Evolutionary conservation across 2,329 filamentous ascomycete species (phyloP), one percentile per base, ranked within the genome.

Genomic region (Microdochium trichocladiopsis): DNA sequence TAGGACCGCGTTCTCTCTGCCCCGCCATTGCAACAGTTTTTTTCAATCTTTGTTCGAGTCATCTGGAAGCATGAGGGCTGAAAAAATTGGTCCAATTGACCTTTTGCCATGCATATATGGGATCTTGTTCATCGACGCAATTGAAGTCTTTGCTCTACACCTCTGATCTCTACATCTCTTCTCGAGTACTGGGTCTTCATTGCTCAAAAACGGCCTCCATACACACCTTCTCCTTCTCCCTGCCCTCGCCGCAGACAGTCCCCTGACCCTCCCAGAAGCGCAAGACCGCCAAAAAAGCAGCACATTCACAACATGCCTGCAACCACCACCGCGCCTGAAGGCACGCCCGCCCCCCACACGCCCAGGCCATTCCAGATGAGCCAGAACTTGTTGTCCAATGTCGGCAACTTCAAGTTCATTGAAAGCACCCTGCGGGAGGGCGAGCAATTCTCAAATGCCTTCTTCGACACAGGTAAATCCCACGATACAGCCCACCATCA

Each of bases 381-480:
- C 28, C 8, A 33, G 14, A 33, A 64, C 50, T 58, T 57, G 50
- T 36, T 64, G 45, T 59, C 56, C 43, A 64, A 63, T 50, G 56
- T 61, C 53, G 52, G 50, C 48, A 54, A 48, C 12, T 65, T 63
- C 54, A 60, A 61, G 59, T 63, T 60, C 52, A 48, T 48, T 21
- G 47, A 48, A 23, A 25, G 79, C 53, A 89, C 86, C 50, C 74
- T 88, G 58, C 79, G 86, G 71, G 89, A 93, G 73, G 88, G 91
- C 67, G 91, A 95, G 74, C 90, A 95, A 61, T 84, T 84, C 62
- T 84, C 86, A 70, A 89, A 86, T 69, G 84, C 84, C 61, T 86
- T 83, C 74, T 94, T 93, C 68, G 84, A 88, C 63, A 90, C 8
- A 33, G 8, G 28, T 33, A 33, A 8, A 33, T 33, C 28, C 28